Evolutionary conservation across 257 asterid species (phyloP), one percentile per base, ranked within the genome.

Genomic region (Scutellaria minor): DNA sequence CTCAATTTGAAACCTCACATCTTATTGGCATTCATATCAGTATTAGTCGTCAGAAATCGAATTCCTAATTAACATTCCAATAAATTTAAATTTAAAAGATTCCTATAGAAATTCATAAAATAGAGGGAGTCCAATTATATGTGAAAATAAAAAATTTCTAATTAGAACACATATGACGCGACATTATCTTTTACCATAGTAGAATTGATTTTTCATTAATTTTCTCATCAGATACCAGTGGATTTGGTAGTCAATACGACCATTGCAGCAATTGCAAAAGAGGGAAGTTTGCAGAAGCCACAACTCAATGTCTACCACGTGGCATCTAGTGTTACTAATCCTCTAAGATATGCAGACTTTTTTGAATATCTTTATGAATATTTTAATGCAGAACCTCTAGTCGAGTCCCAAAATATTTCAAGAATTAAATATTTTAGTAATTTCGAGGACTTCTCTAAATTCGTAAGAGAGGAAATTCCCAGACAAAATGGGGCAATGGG

Each of bases 261-360:
- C 1, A 80, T 85, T 61, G 85, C 87, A 27, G 83, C 87, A 1
- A 70, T 78, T 4, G 89, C 85, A 3, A 82, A 85, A 68, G 78
- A 80, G 60, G 87, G 85, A 11, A 50, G 1, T 20, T 1, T 20
- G 5, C 6, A 71, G 11, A 74, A 51, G 24, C 44, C 69, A 9
- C 31, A 57, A 7, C 3, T 67, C 44, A 76, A 68, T 46, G 71
- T 81, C 5, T 81, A 84, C 73, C 88, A 84, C 39, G 77, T 74
- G 44, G 77, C 78, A 31, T 75, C 90, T 1, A 47, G 79, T 39
- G 37, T 2, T 13, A 9, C 37, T 0, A 86, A 86, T 13, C 81
- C 87, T 10, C 11, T 84, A 2, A 62, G 2, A 48, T 53, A 6
- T 9, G 59, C 58, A 0, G 78, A 82, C 0, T 9, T n/a, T 55